Conservation (phyloP, 495 filamentous ascomycete species). For the Neurospora discreta region DNA sequence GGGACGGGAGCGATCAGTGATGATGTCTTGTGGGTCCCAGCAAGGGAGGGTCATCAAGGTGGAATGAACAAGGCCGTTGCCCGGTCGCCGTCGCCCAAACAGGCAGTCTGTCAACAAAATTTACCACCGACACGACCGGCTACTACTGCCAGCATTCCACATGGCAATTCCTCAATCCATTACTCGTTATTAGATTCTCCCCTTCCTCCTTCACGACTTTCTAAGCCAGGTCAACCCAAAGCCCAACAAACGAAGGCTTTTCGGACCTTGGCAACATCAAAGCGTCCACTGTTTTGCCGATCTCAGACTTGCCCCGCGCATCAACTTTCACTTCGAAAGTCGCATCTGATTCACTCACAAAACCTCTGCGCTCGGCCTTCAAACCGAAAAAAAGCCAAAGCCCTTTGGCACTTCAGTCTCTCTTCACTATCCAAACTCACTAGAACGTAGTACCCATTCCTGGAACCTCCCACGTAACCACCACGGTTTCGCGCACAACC, state of each 20-base stretch:
- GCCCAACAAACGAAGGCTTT: background rate
- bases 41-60: background rate
- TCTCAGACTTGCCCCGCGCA: background rate
- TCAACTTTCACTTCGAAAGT: background rate
- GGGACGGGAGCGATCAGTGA: conserved; percentile 1
- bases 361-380: background rate
- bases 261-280: background rate
- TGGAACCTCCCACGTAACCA: background rate
- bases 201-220: background rate
- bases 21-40: conserved; percentile 4
- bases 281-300: background rate
- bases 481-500: background rate
- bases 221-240: background rate
- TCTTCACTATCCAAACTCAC: background rate
- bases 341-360: background rate
- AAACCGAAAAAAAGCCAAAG: background rate
- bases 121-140: background rate
- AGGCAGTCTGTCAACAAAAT: conserved; percentile 20
- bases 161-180: background rate
- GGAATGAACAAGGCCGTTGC: conserved; percentile 16
- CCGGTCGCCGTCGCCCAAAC: conserved; percentile 12
- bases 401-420: background rate
- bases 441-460: background rate
- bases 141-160: background rate
- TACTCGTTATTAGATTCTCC: background rate